A percentile compares a stretch with the other conserved stretches of the same genome.
Evolutionary conservation across 352 stramenopile genomes (phyloP).

Genomic region (Phytophthora uliginosa): DNA sequence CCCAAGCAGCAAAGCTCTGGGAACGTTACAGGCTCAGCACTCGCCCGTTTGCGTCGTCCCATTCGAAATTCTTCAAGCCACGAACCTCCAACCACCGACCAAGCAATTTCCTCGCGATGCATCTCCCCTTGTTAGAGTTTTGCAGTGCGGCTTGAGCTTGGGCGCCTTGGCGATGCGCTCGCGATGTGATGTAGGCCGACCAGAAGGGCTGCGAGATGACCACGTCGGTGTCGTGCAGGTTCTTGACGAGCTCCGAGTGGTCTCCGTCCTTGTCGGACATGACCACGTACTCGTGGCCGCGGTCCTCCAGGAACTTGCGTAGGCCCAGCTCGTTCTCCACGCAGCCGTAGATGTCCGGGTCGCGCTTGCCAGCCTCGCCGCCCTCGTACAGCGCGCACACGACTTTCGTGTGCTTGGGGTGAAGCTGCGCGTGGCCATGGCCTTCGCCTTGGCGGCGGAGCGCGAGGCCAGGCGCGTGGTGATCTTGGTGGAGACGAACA

Average conservation of each 20-base stretch:
- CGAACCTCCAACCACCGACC: too few relatives aligned
- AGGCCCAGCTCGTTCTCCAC: constrained; percentile 54
- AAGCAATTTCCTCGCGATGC: too few relatives aligned
- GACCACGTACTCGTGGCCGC: constrained; percentile 50
- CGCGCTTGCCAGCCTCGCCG: constrained; percentile 30
- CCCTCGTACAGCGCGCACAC: constrained; percentile 47
- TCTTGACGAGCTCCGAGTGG: constrained; percentile 48
- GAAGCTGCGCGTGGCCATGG: constrained; percentile 28
- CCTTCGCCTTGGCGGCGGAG: too few relatives aligned
- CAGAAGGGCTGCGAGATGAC: constrained; percentile 66
- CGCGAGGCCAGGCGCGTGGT: constrained; percentile 16
- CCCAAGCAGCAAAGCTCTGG: too few relatives aligned
- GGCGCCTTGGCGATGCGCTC: constrained; percentile 51
- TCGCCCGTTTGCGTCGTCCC: too few relatives aligned
- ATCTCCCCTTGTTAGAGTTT: too few relatives aligned
- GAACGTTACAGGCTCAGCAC: too few relatives aligned
- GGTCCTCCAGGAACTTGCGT: constrained; percentile 53
- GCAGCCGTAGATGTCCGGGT: constrained; percentile 51
- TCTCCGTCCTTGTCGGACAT: constrained; percentile 61
- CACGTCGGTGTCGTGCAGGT: constrained; percentile 51
- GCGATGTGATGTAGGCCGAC: constrained; percentile 55
- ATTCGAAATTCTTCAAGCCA: too few relatives aligned
- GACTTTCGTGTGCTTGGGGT: constrained; percentile 40
- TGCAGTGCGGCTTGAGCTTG: constrained; percentile 56
- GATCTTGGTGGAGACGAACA: constrained; percentile 38